These are phyloP conservation scores for Lasiosphaeris hirsuta DNA, from an alignment of 495 filamentous ascomycete species.

Conservation along the genomic window DNA sequence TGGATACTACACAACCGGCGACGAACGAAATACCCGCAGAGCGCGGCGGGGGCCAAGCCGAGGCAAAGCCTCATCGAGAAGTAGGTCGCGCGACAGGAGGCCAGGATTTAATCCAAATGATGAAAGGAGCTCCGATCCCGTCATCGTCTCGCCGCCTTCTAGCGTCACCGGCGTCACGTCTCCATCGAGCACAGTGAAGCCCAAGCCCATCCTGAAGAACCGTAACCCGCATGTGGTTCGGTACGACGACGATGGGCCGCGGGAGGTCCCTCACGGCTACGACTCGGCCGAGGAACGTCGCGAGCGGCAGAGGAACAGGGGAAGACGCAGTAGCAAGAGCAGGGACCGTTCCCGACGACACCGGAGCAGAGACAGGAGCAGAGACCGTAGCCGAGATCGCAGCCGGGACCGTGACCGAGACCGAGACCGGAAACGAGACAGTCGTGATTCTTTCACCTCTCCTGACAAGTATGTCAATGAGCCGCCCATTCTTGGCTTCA, in stretches of 20 bases:
- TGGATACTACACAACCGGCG: conserved; percentile 16
- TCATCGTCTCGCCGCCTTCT: conserved; percentile 42
- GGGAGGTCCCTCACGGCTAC: conserved; percentile 30
- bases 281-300: conserved; percentile 22
- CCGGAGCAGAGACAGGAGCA: conserved; percentile 20
- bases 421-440: conserved; percentile 17
- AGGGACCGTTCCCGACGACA: conserved; percentile 18
- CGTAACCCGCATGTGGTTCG: conserved; percentile 47
- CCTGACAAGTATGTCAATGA: too few relatives aligned
- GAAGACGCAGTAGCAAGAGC: too few relatives aligned
- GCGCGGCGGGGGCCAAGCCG: background rate
- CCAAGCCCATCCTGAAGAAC: conserved; percentile 52
- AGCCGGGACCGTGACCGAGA: conserved; percentile 12
- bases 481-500: too few relatives aligned
- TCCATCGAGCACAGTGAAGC: conserved; percentile 37
- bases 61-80: background rate
- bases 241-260: conserved; percentile 40
- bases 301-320: conserved; percentile 1
- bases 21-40: conserved; percentile 17
- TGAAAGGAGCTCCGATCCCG: conserved; percentile 29
- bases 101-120: conserved; percentile 6
- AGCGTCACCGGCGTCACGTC: conserved; percentile 30
- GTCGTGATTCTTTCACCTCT: too few relatives aligned
- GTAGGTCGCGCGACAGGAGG: conserved; percentile 7
- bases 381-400: conserved; percentile 24